A percentile compares a stretch with the other conserved stretches of the same genome.
Evolutionary conservation across 2,329 filamentous ascomycete genomes (phyloP).

Genomic region (Trichoderma sp.): DNA sequence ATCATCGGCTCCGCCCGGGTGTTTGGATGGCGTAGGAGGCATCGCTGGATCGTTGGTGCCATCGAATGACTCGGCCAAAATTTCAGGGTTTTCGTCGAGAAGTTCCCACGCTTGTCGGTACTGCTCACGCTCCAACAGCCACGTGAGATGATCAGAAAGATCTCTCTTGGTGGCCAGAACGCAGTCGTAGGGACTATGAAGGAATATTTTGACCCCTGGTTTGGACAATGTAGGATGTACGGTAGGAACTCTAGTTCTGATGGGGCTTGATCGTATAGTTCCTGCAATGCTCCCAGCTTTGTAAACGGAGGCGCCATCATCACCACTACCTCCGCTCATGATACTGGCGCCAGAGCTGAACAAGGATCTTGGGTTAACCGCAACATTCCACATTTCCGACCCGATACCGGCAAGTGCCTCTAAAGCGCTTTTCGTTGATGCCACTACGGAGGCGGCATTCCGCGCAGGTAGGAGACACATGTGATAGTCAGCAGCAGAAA

Average conservation of each 20-base stretch:
- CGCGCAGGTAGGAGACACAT: constrained; percentile 77
- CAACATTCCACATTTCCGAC: constrained; percentile 84
- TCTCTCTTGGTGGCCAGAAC: constrained; percentile 89
- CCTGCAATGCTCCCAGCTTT: constrained; percentile 39
- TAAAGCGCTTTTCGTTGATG: constrained; percentile 68
- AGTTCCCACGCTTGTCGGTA: constrained; percentile 88
- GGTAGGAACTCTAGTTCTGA: constrained; percentile 32
- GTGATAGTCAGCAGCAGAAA: constrained; percentile 90
- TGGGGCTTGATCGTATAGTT: constrained; percentile 30
- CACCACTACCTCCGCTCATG: constrained; percentile 58
- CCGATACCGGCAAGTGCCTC: constrained; percentile 72
- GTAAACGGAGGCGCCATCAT: constrained; percentile 51
- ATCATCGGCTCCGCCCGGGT: constrained; percentile 49
- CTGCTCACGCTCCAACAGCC: constrained; percentile 77
- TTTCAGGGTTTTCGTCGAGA: constrained; percentile 82
- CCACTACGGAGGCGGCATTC: constrained; percentile 61
- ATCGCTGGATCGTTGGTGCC: constrained; percentile 39
- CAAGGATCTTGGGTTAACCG: constrained; percentile 80
- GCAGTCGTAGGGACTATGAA: constrained; percentile 95
- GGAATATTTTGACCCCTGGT: constrained; percentile 72
- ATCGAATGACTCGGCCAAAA: constrained; percentile 47
- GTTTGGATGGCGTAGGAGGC: constrained; percentile 43
- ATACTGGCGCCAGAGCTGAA: constrained; percentile 86
- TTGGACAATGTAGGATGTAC: constrained; percentile 56
- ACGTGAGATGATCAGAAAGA: constrained; percentile 77